Evolutionary conservation across 164 flowering plant genomes (phyloP).

Genomic region (Vitis labrusca): DNA sequence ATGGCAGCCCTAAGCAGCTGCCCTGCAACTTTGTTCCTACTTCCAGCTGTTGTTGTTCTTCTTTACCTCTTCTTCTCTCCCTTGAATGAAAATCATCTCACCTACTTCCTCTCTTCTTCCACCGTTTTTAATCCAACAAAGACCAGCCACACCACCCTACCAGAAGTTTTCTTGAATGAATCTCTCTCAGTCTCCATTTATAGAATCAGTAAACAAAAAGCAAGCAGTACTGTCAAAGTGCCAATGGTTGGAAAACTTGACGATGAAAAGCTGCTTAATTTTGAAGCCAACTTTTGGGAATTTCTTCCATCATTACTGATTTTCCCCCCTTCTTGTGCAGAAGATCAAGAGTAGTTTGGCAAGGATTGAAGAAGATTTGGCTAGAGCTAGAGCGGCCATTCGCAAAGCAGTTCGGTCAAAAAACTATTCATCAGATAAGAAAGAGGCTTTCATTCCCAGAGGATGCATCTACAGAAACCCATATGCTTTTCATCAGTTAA

Average conservation of each 20-base stretch:
- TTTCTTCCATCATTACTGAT: not conserved
- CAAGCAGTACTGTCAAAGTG: not conserved
- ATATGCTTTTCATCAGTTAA: constrained; percentile 58
- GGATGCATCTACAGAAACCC: constrained; percentile 54
- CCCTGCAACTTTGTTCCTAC: constrained; percentile 5
- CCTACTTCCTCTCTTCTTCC: not conserved
- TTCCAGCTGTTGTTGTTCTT: constrained; percentile 11
- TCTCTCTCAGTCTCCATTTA: not conserved
- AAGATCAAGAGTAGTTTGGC: constrained; percentile 27
- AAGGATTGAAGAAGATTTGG: constrained; percentile 42
- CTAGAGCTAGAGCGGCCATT: constrained; percentile 50
- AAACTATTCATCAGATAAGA: constrained; percentile 26
- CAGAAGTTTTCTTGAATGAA: not conserved
- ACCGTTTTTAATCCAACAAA: not conserved
- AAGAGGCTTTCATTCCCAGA: constrained; percentile 39
- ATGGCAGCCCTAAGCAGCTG: not conserved
- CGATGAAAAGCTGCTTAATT: not conserved
- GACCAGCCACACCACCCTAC: not conserved
- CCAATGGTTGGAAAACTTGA: no score
- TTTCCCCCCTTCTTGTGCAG: constrained; percentile 1
- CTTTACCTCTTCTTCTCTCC: constrained; percentile 15
- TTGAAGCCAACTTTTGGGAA: not conserved
- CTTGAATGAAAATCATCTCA: not conserved
- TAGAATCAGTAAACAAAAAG: not conserved
- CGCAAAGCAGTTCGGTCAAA: constrained; percentile 25